Base-by-base conservation (phyloP, 1,284 basidiomycete genomes). In the Rhodotorula glutinis region DNA sequence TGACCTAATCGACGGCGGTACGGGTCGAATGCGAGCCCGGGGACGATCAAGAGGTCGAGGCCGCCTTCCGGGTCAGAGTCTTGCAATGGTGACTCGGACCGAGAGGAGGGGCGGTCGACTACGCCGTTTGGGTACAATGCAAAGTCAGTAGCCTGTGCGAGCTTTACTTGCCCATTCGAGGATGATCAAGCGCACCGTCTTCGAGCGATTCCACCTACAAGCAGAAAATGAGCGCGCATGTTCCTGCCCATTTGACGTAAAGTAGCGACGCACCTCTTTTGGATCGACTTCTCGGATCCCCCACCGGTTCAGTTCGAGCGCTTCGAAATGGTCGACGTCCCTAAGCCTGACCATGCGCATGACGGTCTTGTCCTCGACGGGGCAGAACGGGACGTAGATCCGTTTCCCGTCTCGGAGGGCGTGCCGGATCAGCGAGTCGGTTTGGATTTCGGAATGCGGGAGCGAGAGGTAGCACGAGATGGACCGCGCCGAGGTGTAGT, bases 271-370 rank as follows among this genome's bases (percentile, higher is more conserved):
- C 33, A 68, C 67, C 66, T 76, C 76, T 11, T 46, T 63, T 13
- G 75, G 71, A 47, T 74, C 61, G 19, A 79, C 76, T 67, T 80
- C 79, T 8, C 77, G 69, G 25, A 81, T 81, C 3, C 77, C 78
- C 79, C 79, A 81, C 33, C 75, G 64, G 69, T 81, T 80, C 21
- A 63, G 52, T 25, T 66, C 65, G 66, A 81, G 74, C 13, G 67
- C 63, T 23, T 78, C 73, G 55, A 78, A 78, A 43, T 78, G 77
- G 0, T 49, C 52, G 27, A 72, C 44, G 62, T 74, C 70, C 3
- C 65, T 65, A 23, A 81, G 64, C 23, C 75, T 69, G 16, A 81
- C 71, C 79, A 81, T 80, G 54, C 76, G 59, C 80, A 81, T 81
- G 40, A 75, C 75, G 5, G 71, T 74, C 17, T 66, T 64, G 25